These are phyloP conservation scores for Taphrina wiesneri DNA, from an alignment of 1,139 yeast species.

Conservation along the genomic window DNA sequence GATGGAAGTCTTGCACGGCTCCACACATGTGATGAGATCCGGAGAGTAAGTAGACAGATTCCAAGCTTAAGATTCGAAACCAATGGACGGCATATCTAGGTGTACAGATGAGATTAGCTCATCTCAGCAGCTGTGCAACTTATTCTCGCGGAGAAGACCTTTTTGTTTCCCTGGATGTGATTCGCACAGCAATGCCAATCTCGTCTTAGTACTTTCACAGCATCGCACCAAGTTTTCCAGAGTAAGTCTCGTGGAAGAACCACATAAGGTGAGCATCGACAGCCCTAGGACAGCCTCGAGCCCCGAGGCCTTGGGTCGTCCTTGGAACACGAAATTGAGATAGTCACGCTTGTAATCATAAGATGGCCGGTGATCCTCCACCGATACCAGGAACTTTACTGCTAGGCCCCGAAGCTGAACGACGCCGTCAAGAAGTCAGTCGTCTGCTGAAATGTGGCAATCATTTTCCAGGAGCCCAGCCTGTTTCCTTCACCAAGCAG, in stretches of 20 bases:
- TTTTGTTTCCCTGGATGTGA: too few relatives aligned
- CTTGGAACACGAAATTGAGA: not conserved
- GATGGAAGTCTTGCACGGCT: not conserved
- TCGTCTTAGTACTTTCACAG: too few relatives aligned
- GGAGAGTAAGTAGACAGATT: not conserved
- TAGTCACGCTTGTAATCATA: not conserved
- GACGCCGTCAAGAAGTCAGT: slow-evolving; percentile 1
- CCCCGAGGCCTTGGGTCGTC: not conserved
- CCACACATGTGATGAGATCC: not conserved
- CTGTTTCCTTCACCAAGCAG: slow-evolving; percentile 78
- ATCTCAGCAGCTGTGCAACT: too few relatives aligned
- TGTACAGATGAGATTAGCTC: too few relatives aligned
- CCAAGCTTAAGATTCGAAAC: not conserved
- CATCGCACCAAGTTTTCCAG: too few relatives aligned
- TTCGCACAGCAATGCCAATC: too few relatives aligned
- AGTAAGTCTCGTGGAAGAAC: too few relatives aligned
- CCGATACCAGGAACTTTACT: slow-evolving; percentile 21
- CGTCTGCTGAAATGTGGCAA: slow-evolving; percentile 19
- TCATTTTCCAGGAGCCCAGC: slow-evolving; percentile 72
- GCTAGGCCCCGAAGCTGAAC: slow-evolving; percentile 18
- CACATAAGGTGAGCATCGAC: too few relatives aligned
- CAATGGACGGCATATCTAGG: too few relatives aligned
- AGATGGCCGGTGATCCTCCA: slow-evolving; percentile 25
- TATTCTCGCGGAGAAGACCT: too few relatives aligned
- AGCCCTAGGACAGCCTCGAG: too few relatives aligned